A percentile compares a stretch with the other conserved stretches of the same genome.
Evolutionary conservation across 2,329 filamentous ascomycete species (phyloP).

Genomic region (Fusarium brachygibbosum): DNA sequence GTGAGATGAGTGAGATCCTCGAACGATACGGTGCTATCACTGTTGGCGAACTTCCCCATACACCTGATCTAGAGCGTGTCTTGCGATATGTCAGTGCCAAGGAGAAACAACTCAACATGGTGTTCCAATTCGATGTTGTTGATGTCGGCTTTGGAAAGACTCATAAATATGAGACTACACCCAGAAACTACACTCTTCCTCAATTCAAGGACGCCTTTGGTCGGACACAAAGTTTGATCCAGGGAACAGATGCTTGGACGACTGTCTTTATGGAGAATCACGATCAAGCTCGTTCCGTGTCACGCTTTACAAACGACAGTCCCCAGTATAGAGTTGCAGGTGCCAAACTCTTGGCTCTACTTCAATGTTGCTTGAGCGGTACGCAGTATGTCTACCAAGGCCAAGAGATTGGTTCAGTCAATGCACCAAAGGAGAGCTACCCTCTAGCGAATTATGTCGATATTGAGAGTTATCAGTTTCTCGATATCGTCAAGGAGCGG

Average conservation of each 20-base stretch:
- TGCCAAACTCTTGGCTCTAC: constrained; percentile 71
- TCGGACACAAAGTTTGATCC: constrained; percentile 65
- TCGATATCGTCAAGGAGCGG: constrained; percentile 51
- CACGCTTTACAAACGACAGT: constrained; percentile 65
- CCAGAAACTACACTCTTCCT: constrained; percentile 60
- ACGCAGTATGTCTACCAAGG: constrained; percentile 77
- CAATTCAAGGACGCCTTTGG: constrained; percentile 63
- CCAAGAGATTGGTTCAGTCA: constrained; percentile 75
- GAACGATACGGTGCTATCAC: constrained; percentile 75
- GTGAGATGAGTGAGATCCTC: constrained; percentile 74
- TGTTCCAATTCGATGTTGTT: constrained; percentile 76
- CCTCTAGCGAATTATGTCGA: constrained; percentile 68
- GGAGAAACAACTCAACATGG: constrained; percentile 75
- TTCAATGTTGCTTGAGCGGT: constrained; percentile 66
- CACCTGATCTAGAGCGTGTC: constrained; percentile 69
- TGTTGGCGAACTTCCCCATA: constrained; percentile 76
- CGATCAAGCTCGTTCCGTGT: constrained; percentile 71
- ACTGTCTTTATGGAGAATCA: constrained; percentile 76
- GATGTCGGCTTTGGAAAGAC: constrained; percentile 68
- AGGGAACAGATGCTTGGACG: constrained; percentile 71
- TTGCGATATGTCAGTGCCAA: constrained; percentile 70
- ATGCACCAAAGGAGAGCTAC: constrained; percentile 69
- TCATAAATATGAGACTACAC: constrained; percentile 66
- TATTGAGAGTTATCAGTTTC: constrained; percentile 62
- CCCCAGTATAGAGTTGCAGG: constrained; percentile 62